These are phyloP conservation scores for Xylariaceae sp. DNA, from an alignment of 2,329 filamentous ascomycete species.

Conservation along the genomic window DNA sequence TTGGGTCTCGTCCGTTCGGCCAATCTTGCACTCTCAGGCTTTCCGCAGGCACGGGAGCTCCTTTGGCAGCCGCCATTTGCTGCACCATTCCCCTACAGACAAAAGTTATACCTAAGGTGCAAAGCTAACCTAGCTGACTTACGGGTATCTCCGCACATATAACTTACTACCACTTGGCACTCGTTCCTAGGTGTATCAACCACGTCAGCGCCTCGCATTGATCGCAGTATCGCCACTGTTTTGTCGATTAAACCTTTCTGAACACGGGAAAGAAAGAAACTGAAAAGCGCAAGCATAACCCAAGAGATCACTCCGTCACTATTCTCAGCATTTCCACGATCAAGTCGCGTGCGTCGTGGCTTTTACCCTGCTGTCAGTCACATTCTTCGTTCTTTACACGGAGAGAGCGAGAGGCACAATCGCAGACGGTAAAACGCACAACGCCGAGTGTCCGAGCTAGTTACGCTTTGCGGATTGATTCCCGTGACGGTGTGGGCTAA, in stretches of 20 bases:
- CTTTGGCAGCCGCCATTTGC: slow-evolving; percentile 13
- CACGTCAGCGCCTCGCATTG: slow-evolving; percentile 28
- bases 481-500: slow-evolving; percentile 11
- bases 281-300: slow-evolving; percentile 10
- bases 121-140: slow-evolving; percentile 22
- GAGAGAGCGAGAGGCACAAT: slow-evolving; percentile 13
- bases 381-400: slow-evolving; percentile 7
- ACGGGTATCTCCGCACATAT: slow-evolving; percentile 11
- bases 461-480: slow-evolving; percentile 5
- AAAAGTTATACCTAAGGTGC: slow-evolving; percentile 15
- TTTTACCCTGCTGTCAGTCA: slow-evolving; percentile 1
- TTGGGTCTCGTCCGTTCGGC: slow-evolving; percentile 18
- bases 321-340: slow-evolving; percentile 11
- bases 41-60: slow-evolving; percentile 32
- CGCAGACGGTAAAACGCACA: slow-evolving; percentile 3
- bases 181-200: slow-evolving; percentile 21
- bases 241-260: slow-evolving; percentile 20
- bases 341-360: slow-evolving; percentile 2
- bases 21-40: slow-evolving; percentile 25
- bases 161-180: slow-evolving; percentile 17
- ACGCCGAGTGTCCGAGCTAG: slow-evolving; percentile 15
- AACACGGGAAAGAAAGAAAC: slow-evolving; percentile 17
- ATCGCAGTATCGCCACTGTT: slow-evolving; percentile 9
- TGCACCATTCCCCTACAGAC: slow-evolving; percentile 17
- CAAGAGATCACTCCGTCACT: slow-evolving; percentile 5